These are phyloP conservation scores for Pseudisothecium myosuroides DNA, from an alignment of 225 moss, liverwort and hornwort species.

Conservation along the genomic window DNA sequence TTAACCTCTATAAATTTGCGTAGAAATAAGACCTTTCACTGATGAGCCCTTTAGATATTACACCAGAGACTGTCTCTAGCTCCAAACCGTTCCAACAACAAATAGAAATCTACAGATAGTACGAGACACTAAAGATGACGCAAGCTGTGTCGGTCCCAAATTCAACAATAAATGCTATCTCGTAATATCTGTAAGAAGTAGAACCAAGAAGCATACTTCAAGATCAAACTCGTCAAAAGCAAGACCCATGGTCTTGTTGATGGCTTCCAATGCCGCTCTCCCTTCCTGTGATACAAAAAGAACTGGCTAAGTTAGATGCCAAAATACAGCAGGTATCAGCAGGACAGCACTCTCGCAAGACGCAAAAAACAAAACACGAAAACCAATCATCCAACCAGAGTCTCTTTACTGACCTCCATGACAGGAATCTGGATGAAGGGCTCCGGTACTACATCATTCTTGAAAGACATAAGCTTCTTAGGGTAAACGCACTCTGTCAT, in stretches of 20 bases:
- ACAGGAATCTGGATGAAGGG: constrained; percentile 76
- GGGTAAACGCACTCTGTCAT: constrained; percentile 93
- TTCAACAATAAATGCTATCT: background rate
- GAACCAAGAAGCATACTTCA: constrained; percentile 35
- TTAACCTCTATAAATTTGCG: background rate
- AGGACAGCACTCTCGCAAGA: background rate
- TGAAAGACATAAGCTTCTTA: constrained; percentile 58
- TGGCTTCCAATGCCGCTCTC: constrained; percentile 89
- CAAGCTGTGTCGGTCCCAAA: background rate
- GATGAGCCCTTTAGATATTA: background rate
- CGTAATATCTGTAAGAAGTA: background rate
- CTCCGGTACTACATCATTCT: constrained; percentile 67
- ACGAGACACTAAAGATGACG: background rate
- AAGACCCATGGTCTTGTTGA: constrained; percentile 90
- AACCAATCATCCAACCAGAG: background rate
- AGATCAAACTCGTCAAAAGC: constrained; percentile 99
- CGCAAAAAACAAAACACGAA: background rate
- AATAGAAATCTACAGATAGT: background rate
- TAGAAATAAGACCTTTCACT: background rate
- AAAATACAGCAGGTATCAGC: background rate
- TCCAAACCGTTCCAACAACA: background rate
- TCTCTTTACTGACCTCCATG: constrained; percentile 55
- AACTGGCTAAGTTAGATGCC: background rate
- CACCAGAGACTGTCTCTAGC: background rate
- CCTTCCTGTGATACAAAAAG: constrained; percentile 57